Percentiles rank a stretch among this genome's conserved stretches.
Evolutionary conservation across 169 alveolate species (phyloP).

Genomic region (Cryptosporidium sp.): DNA sequence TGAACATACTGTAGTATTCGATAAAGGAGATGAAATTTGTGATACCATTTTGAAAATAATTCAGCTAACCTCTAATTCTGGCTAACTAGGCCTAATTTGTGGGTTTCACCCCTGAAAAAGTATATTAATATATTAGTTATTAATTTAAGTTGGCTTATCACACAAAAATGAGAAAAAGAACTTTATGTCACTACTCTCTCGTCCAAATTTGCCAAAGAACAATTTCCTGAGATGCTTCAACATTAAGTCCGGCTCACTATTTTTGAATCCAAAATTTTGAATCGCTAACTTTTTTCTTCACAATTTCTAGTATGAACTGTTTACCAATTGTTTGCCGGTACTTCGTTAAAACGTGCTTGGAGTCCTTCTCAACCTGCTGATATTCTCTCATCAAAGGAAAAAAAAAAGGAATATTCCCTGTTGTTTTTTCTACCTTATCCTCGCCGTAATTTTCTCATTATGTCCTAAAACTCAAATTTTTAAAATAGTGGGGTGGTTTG

Average conservation of each 20-base stretch:
- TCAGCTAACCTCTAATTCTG: neutral
- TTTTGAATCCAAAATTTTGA: neutral
- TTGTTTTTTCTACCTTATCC: conserved; percentile 6
- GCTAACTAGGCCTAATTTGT: conserved; percentile 8
- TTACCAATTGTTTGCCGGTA: neutral
- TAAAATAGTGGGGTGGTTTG: conserved; percentile 68
- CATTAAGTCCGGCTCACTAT: conserved; percentile 23
- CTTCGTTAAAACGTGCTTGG: neutral
- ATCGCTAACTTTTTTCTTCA: neutral
- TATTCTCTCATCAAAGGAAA: conserved; percentile 4
- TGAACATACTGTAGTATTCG: conserved; percentile 78
- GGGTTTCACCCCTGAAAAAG: neutral
- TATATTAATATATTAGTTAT: neutral
- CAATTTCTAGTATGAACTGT: neutral
- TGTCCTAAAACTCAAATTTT: conserved; percentile 48
- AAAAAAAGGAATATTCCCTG: neutral
- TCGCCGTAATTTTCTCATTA: conserved; percentile 24
- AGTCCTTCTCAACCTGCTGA: neutral
- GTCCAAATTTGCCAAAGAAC: neutral
- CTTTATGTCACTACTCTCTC: neutral
- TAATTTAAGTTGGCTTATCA: neutral
- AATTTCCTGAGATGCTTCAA: neutral
- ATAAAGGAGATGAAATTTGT: conserved; percentile 66
- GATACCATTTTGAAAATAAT: conserved; percentile 37
- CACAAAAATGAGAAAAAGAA: neutral